A percentile compares a stretch with the other conserved stretches of the same genome.
These are phyloP conservation scores for Setaria italica DNA, from an alignment of 202 grass and related monocot genomes.

Conservation along the genomic window DNA sequence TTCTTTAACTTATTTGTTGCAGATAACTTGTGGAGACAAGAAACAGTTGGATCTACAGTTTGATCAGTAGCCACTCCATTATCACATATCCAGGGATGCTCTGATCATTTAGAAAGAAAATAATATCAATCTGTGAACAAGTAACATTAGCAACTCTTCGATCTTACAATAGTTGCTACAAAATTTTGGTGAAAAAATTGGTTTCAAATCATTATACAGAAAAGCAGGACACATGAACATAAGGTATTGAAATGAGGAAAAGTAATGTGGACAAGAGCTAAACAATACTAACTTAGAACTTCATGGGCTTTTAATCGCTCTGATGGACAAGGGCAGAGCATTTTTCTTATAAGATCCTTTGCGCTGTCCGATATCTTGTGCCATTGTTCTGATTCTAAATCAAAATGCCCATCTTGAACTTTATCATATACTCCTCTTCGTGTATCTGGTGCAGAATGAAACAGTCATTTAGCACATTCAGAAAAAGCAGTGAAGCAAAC, in stretches of 20 bases:
- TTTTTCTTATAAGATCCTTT: constrained; percentile 68
- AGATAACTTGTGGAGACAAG: constrained; percentile 43
- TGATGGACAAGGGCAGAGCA: constrained; percentile 55
- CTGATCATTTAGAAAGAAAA: constrained; percentile 45
- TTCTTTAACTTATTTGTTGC: constrained; percentile 58
- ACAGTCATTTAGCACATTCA: not conserved
- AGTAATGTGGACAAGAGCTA: not conserved
- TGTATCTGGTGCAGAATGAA: constrained; percentile 50
- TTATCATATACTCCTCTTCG: constrained; percentile 54
- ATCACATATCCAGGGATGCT: constrained; percentile 62
- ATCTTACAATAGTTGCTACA: constrained; percentile 1
- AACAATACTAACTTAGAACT: constrained; percentile 57
- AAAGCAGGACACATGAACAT: not conserved
- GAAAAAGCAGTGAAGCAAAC: not conserved
- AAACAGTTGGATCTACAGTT: constrained; percentile 50
- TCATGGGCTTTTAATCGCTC: constrained; percentile 61
- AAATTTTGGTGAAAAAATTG: not conserved
- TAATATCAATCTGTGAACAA: constrained; percentile 33
- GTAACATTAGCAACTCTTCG: not conserved
- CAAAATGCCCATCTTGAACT: constrained; percentile 47
- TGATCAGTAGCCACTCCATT: constrained; percentile 48
- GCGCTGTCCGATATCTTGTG: constrained; percentile 55
- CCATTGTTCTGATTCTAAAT: constrained; percentile 62
- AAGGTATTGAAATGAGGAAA: not conserved
- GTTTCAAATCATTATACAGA: constrained; percentile 14